These are phyloP conservation scores for Nigrospora osmanthi DNA, from an alignment of 2,329 filamentous ascomycete species.

Conservation along the genomic window DNA sequence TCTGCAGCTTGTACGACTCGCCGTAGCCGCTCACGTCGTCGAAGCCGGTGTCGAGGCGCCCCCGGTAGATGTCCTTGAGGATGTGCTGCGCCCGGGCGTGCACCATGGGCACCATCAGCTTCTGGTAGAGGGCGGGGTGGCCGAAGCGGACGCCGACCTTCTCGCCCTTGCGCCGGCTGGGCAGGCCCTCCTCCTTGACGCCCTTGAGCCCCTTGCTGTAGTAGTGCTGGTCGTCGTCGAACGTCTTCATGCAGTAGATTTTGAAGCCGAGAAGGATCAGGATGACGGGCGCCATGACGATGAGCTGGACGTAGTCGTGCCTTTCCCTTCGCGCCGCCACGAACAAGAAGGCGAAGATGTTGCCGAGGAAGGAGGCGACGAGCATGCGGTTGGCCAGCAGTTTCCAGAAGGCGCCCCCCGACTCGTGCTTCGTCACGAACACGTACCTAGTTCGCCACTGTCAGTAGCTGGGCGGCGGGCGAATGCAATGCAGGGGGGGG, in stretches of 20 bases:
- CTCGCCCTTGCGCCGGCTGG: slow-evolving; percentile 48
- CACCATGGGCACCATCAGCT: slow-evolving; percentile 92
- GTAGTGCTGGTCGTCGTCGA: slow-evolving; percentile 75
- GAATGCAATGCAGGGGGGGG: slow-evolving; percentile 73
- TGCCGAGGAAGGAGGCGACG: slow-evolving; percentile 71
- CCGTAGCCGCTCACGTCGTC: slow-evolving; percentile 63
- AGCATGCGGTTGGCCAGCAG: slow-evolving; percentile 85
- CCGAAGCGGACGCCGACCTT: slow-evolving; percentile 71
- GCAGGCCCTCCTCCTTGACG: slow-evolving; percentile 34
- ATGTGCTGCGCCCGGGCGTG: slow-evolving; percentile 79
- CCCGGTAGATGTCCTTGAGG: slow-evolving; percentile 74
- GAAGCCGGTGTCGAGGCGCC: slow-evolving; percentile 61
- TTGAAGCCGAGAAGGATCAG: slow-evolving; percentile 80
- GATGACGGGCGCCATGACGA: slow-evolving; percentile 70
- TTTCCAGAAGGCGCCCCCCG: slow-evolving; percentile 90
- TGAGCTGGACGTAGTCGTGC: slow-evolving; percentile 58
- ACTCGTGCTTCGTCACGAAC: slow-evolving; percentile 95
- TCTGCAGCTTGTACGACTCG: slow-evolving; percentile 69
- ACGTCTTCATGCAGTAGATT: slow-evolving; percentile 66
- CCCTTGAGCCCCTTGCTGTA: slow-evolving; percentile 44
- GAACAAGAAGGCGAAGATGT: slow-evolving; percentile 69
- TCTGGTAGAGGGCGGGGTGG: slow-evolving; percentile 82
- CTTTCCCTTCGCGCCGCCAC: slow-evolving; percentile 62
- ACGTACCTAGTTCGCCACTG: slow-evolving; percentile 76
- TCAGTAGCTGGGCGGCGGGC: slow-evolving; percentile 61